Evolutionary conservation across 768 basidiomycete genomes (phyloP).

Genomic region (Mycena latifolia): DNA sequence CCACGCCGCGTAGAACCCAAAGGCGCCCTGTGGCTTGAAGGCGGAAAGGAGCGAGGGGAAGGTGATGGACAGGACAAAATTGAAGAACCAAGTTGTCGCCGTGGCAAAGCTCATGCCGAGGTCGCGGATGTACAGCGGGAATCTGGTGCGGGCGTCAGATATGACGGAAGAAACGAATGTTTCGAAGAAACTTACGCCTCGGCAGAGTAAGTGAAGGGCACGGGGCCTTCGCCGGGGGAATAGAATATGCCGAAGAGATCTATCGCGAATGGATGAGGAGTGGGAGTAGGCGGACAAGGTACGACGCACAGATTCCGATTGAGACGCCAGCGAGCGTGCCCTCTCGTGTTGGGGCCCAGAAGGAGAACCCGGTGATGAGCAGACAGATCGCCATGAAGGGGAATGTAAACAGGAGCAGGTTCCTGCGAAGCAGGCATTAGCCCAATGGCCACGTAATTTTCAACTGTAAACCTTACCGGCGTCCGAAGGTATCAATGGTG

Average conservation of each 20-base stretch:
- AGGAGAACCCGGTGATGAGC: constrained; percentile 72
- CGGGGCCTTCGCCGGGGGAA: constrained; percentile 84
- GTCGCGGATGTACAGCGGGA: constrained; percentile 77
- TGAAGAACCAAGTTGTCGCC: constrained; percentile 71
- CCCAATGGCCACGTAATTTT: too few species aligned
- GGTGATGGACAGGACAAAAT: constrained; percentile 75
- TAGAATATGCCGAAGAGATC: constrained; percentile 74
- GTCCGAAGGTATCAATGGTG: constrained; percentile 75
- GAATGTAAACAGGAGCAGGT: constrained; percentile 72
- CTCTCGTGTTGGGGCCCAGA: constrained; percentile 43
- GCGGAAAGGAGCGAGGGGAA: constrained; percentile 77
- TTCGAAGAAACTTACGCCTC: constrained; percentile 37
- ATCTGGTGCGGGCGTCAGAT: constrained; percentile 60
- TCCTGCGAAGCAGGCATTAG: constrained; percentile 42
- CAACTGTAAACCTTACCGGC: constrained; percentile 42
- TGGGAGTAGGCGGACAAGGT: not conserved
- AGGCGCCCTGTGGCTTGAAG: constrained; percentile 78
- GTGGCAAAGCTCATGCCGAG: constrained; percentile 82
- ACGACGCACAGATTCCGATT: constrained; percentile 28
- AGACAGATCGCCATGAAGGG: constrained; percentile 73
- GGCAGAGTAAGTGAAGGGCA: constrained; percentile 68
- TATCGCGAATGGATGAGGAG: constrained; percentile 54
- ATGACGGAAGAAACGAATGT: not conserved
- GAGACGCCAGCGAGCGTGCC: constrained; percentile 29
- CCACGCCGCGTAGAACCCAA: constrained; percentile 81